phyloP scores from a whole-genome alignment of 345 rosid genomes.

The Linum lewisii region DNA sequence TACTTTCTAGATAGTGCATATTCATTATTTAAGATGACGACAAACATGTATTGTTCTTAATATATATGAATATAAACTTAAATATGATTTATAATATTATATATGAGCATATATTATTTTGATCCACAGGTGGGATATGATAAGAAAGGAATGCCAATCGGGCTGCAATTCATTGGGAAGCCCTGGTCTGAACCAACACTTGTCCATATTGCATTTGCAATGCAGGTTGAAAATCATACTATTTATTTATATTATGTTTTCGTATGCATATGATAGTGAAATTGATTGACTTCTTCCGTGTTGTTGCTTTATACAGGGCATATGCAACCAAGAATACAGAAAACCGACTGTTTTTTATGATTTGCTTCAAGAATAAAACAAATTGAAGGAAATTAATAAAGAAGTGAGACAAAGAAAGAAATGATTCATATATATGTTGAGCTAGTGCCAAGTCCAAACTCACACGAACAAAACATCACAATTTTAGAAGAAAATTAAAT shows the following conservation, averaged over 20 bases:
- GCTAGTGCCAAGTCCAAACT: too few relatives aligned
- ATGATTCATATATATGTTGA: too few relatives aligned
- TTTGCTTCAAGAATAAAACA: conserved; percentile 22
- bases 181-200: conserved; percentile 72
- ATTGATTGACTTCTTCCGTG: background rate
- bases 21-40: too few relatives aligned
- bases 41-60: too few relatives aligned
- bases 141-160: conserved; percentile 48
- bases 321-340: conserved; percentile 27
- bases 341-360: conserved; percentile 47
- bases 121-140: conserved; percentile 56
- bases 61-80: too few relatives aligned
- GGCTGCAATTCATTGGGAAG: conserved; percentile 64
- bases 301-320: conserved; percentile 20
- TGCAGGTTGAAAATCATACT: conserved; percentile 40
- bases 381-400: too few relatives aligned
- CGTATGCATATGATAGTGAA: background rate
- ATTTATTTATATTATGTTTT: background rate
- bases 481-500: too few relatives aligned
- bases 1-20: too few relatives aligned
- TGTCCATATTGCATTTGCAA: conserved; percentile 45
- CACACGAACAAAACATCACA: too few relatives aligned
- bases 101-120: background rate
- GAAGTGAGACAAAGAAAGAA: too few relatives aligned
- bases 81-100: too few relatives aligned